These are phyloP conservation scores for Diutina neorugosa DNA, from an alignment of 1,139 yeast genomes.

Conservation along the genomic window DNA sequence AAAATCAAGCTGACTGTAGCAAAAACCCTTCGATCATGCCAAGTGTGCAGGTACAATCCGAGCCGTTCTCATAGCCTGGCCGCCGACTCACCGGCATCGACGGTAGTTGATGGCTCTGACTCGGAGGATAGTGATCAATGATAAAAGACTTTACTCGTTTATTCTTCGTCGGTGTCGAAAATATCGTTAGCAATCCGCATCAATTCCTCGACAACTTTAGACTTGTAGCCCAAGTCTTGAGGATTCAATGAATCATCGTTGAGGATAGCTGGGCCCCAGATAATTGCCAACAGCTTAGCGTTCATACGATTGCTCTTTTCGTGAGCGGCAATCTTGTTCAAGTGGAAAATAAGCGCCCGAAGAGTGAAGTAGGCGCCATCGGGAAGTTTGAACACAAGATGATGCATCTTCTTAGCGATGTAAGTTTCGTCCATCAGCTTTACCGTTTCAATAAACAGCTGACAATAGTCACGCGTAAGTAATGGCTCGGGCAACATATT, in stretches of 20 bases:
- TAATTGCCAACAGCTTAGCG: conserved; percentile 63
- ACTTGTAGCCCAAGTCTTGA: conserved; percentile 72
- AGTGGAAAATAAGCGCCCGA: conserved; percentile 72
- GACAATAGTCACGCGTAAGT: conserved; percentile 43
- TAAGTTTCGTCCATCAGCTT: conserved; percentile 37
- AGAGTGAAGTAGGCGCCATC: conserved; percentile 93
- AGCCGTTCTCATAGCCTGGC: background rate
- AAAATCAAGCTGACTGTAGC: conserved; percentile 78
- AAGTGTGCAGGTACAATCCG: background rate
- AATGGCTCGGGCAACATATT: conserved; percentile 61
- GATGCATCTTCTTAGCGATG: conserved; percentile 71
- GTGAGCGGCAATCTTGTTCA: conserved; percentile 58
- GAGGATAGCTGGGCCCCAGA: conserved; percentile 90
- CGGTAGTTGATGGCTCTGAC: background rate
- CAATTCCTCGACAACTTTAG: conserved; percentile 73
- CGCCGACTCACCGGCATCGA: background rate
- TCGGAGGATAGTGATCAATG: background rate
- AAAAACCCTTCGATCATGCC: background rate
- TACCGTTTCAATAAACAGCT: conserved; percentile 60
- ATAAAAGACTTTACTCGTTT: background rate
- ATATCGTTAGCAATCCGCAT: conserved; percentile 78
- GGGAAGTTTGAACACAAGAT: conserved; percentile 77
- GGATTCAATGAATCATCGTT: conserved; percentile 52
- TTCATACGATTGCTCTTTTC: conserved; percentile 70
- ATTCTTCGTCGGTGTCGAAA: conserved; percentile 54